phyloP scores from a whole-genome alignment of 345 rosid genomes.

The Eucalyptus cloeziana region DNA sequence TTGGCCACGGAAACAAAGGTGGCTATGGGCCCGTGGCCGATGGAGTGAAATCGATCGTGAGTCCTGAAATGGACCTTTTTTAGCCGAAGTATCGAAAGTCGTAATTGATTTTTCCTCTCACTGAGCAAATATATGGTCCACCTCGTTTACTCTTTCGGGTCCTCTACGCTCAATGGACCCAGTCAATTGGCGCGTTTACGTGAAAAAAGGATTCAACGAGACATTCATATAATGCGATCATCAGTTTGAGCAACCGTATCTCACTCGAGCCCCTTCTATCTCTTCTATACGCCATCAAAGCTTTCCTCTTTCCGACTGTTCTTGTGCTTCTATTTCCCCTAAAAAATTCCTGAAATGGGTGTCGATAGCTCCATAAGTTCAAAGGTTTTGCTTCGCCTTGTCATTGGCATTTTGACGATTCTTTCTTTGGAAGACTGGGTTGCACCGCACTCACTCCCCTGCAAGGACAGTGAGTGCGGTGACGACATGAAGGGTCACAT shows the following conservation, averaged over 20 bases:
- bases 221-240: neutral
- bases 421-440: neutral
- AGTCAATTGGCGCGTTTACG: neutral
- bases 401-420: neutral
- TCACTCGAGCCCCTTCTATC: neutral
- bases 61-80: neutral
- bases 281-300: neutral
- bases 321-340: neutral
- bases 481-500: rapidly evolving
- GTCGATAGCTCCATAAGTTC: neutral
- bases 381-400: neutral
- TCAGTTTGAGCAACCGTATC: neutral
- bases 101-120: neutral
- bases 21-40: neutral
- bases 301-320: neutral
- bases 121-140: neutral
- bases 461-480: rapidly evolving
- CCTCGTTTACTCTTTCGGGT: neutral
- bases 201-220: neutral
- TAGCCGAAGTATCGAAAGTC: neutral
- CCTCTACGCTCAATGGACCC: neutral
- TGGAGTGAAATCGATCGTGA: neutral
- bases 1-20: neutral
- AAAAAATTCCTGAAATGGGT: neutral
- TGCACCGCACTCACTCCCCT: no score